phyloP scores from a whole-genome alignment of 768 basidiomycete genomes.

The Collybiopsis confluens region DNA sequence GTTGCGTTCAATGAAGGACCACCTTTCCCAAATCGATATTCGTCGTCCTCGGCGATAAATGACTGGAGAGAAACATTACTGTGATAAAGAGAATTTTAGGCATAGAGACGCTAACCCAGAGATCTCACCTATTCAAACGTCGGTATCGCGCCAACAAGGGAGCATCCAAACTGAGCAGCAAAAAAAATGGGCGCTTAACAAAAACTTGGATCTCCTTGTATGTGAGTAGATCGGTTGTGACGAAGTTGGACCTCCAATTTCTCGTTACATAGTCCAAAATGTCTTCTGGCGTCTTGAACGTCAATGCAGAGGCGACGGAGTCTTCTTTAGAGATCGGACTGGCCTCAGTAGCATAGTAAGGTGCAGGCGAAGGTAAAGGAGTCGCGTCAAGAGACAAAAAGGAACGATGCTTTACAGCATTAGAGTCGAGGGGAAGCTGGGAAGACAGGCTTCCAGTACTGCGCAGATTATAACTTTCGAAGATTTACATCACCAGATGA shows the following conservation, averaged over 20 bases:
- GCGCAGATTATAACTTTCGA: too few relatives aligned
- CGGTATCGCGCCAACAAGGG: conserved; percentile 68
- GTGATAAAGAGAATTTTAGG: conserved; percentile 1
- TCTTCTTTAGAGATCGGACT: conserved; percentile 11
- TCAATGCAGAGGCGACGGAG: conserved; percentile 18
- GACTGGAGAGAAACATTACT: conserved; percentile 50
- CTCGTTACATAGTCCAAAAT: conserved; percentile 75
- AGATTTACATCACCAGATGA: conserved; percentile 17
- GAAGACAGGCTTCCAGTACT: too few relatives aligned
- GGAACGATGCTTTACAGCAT: conserved; percentile 29
- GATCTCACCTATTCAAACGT: conserved; percentile 49
- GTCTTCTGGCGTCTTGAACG: conserved; percentile 42
- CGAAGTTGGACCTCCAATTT: conserved; percentile 77
- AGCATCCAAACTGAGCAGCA: conserved; percentile 81
- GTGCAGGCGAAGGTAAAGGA: conserved; percentile 14
- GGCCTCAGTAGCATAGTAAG: conserved; percentile 15
- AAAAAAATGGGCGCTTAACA: conserved; percentile 83
- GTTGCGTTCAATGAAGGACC: conserved; percentile 27
- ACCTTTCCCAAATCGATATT: conserved; percentile 51
- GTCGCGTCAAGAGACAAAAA: conserved; percentile 35
- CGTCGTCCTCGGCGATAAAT: conserved; percentile 75
- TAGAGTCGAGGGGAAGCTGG: neutral
- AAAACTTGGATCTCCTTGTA: conserved; percentile 61
- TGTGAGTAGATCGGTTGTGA: conserved; percentile 69
- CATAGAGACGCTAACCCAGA: neutral